These are phyloP conservation scores for Podila epigama DNA, from an alignment of 192 early-diverging fungal species.

Conservation along the genomic window DNA sequence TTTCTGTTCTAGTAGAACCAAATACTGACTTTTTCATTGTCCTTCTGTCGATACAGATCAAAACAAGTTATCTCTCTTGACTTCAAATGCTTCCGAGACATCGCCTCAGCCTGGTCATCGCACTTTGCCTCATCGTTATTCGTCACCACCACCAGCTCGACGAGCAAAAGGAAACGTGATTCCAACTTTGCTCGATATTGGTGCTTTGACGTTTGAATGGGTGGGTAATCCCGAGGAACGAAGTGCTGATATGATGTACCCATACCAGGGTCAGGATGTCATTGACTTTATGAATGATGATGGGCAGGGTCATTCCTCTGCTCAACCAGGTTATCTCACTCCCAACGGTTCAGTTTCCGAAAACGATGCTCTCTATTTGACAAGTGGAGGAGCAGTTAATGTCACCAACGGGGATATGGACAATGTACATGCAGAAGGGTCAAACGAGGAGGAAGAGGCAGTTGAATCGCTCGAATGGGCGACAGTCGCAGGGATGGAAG, in stretches of 20 bases:
- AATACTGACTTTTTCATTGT: background rate
- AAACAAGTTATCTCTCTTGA: constrained; percentile 41
- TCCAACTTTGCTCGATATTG: constrained; percentile 29
- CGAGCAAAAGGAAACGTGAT: constrained; percentile 42
- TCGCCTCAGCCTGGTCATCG: background rate
- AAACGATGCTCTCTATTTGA: background rate
- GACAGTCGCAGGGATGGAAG: constrained; percentile 45
- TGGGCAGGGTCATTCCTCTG: background rate
- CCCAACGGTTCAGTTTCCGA: constrained; percentile 21
- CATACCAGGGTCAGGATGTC: constrained; percentile 10
- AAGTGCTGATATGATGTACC: background rate
- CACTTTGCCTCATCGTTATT: constrained; percentile 8
- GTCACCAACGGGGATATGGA: constrained; percentile 29
- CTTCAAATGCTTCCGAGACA: constrained; percentile 3
- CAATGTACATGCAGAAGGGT: constrained; percentile 5
- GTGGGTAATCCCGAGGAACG: background rate
- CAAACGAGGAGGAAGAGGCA: background rate
- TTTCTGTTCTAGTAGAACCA: constrained; percentile 2
- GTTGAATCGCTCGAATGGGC: constrained; percentile 28
- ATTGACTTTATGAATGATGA: constrained; percentile 48
- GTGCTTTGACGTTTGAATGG: constrained; percentile 24
- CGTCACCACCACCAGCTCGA: constrained; percentile 22
- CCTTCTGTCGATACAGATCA: constrained; percentile 8
- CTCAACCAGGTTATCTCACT: constrained; percentile 6
- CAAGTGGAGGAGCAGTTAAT: background rate